Conservation (phyloP, 2,329 filamentous ascomycete species). For the Bipolaris gigantea region DNA sequence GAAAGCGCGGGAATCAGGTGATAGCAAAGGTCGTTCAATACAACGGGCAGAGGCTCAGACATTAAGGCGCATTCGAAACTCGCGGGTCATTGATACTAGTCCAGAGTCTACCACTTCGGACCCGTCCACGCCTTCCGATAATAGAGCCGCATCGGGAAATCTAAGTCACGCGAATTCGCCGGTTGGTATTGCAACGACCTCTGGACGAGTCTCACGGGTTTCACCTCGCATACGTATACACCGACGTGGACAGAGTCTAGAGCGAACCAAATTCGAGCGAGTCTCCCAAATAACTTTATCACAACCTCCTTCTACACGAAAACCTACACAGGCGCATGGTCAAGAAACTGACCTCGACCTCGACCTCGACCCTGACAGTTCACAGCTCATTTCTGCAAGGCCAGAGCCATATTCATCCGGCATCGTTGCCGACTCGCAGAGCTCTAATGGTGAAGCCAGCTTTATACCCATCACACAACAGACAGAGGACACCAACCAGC, state of each 20-base stretch:
- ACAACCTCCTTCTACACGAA: background rate
- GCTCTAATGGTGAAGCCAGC: slow-evolving; percentile 24
- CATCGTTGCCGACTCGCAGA: slow-evolving; percentile 36
- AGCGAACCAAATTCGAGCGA: slow-evolving; percentile 25
- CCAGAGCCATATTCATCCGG: slow-evolving; percentile 15
- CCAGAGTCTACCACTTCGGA: slow-evolving; percentile 4
- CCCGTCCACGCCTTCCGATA: slow-evolving; percentile 8
- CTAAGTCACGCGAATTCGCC: background rate
- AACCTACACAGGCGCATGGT: background rate
- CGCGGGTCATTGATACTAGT: slow-evolving; percentile 25
- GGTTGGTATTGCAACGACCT: background rate
- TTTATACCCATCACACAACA: slow-evolving; percentile 31
- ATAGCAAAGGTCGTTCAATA: background rate
- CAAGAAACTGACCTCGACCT: slow-evolving; percentile 15
- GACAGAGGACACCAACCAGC: slow-evolving; percentile 12
- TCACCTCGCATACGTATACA: slow-evolving; percentile 23
- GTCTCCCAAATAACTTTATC: slow-evolving; percentile 23
- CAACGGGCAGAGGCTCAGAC: background rate
- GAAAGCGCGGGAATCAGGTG: slow-evolving; percentile 1
- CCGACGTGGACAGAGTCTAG: slow-evolving; percentile 18
- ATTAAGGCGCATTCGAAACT: slow-evolving; percentile 6
- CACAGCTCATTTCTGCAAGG: slow-evolving; percentile 17
- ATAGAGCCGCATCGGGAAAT: background rate
- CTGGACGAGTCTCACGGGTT: slow-evolving; percentile 4
- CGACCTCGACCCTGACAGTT: slow-evolving; percentile 18